phyloP scores from a whole-genome alignment of 2,329 filamentous ascomycete genomes.

The Ophiognomonia clavigignenti-juglandacearum region DNA sequence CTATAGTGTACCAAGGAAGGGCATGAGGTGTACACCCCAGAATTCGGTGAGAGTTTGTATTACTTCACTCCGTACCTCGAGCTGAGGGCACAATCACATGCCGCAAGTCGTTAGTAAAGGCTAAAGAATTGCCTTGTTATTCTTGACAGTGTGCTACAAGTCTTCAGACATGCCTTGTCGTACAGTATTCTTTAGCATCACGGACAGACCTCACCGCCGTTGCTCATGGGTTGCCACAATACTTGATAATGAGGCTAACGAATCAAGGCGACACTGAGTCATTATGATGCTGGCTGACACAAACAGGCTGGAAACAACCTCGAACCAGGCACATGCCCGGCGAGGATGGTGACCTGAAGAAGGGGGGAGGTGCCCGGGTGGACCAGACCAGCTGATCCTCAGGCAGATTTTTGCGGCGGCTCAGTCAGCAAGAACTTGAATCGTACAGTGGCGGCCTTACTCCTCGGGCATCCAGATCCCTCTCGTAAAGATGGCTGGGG shows the following conservation, averaged over 20 bases:
- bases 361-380: too few relatives aligned
- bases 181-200: not conserved
- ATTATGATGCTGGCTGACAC: not conserved
- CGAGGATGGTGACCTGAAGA: too few relatives aligned
- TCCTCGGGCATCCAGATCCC: not conserved
- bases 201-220: too few relatives aligned
- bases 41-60: too few relatives aligned
- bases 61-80: too few relatives aligned
- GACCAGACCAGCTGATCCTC: not conserved
- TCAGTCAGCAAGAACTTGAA: slow-evolving; percentile 1
- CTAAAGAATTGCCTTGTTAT: too few relatives aligned
- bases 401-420: not conserved
- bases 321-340: too few relatives aligned
- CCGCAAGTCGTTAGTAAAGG: too few relatives aligned
- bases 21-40: not conserved
- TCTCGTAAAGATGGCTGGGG: slow-evolving; percentile 1
- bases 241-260: not conserved
- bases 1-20: too few relatives aligned
- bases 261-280: slow-evolving; percentile 7
- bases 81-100: too few relatives aligned
- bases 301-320: not conserved
- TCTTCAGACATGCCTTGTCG: not conserved
- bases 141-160: not conserved
- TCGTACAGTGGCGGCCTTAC: not conserved
- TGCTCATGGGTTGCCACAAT: not conserved